A percentile compares a stretch with the other conserved stretches of the same genome.
phyloP scores from a whole-genome alignment of 1,284 basidiomycete genomes.

The Puccinia brachypodii region DNA sequence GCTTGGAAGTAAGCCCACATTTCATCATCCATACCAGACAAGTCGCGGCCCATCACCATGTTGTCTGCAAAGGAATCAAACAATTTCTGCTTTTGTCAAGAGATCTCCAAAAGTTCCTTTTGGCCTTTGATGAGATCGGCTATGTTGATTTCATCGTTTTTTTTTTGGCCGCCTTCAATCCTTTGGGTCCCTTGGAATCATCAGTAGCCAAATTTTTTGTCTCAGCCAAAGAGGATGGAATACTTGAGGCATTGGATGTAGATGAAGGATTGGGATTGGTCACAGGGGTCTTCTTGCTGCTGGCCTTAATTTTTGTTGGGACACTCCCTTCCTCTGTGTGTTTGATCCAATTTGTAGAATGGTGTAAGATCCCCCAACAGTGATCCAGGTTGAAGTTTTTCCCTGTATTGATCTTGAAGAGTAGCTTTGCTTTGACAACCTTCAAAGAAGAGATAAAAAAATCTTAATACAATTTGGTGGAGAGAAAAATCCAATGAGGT shows the following conservation, averaged over 20 bases:
- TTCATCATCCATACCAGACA: background rate
- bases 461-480: background rate
- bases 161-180: background rate
- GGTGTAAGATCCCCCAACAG: background rate
- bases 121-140: conserved; percentile 5
- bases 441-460: background rate
- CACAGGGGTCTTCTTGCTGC: too few relatives aligned
- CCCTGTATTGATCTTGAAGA: background rate
- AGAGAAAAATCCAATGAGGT: background rate
- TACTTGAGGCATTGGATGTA: too few relatives aligned
- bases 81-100: background rate
- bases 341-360: background rate
- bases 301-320: background rate
- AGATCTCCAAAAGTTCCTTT: background rate
- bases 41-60: background rate
- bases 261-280: too few relatives aligned
- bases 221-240: too few relatives aligned
- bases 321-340: background rate
- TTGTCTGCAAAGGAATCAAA: background rate
- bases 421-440: background rate
- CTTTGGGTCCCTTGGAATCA: background rate
- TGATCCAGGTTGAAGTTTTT: background rate
- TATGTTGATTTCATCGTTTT: background rate
- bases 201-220: background rate
- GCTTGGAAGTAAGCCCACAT: background rate